Base-by-base conservation (phyloP, 495 filamentous ascomycete species). In the Penicillium samsonianum region DNA sequence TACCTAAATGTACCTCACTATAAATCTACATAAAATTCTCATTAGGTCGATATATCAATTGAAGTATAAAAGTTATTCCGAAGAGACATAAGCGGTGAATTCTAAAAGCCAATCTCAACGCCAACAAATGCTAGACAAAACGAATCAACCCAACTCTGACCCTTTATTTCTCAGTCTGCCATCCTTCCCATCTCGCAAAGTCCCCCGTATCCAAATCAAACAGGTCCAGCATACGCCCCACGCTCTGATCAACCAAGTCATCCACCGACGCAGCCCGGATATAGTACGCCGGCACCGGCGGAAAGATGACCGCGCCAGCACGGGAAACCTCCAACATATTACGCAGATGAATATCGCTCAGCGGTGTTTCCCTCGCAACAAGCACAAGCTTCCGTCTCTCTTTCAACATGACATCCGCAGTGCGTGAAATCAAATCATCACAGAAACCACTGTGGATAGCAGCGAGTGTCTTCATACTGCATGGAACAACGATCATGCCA, bases 351-450 rank as follows among this genome's bases (percentile, higher is more conserved):
- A 79, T 79, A 31, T 69, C 69, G 44, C 73, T 78, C 44, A 80
- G 26, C 2, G 78, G 77, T 0, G 77, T 78, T 56, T 80, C 78
- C 16, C 78, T 37, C 8, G 69, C 66, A 10, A 73, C 77, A 6
- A 79, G 61, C 0, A 80, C 74, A 14, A 80, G 55, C 17, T 54
- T 58, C 16, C 75, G 59, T 11, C 75, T 56, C 54, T 80, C 78
- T 54, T 80, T 79, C 17, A 80, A 64, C 63, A 72, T 73, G 1
- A 80, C 78, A 50, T 78, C 76, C 9, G 78, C 76, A 1, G 74
- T 71, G 0, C 78, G 67, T 0, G 75, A 72, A 40, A 78, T 80
- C n/a, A 80, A 47, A 55, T 80, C 76, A 30, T 80, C 72, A 44
- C 65, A 65, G 17, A 62, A 35, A 2, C 64, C 64, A 19, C 40